phyloP scores from a whole-genome alignment of 805 yeast species.

The Metschnikowia santaceciliae region DNA sequence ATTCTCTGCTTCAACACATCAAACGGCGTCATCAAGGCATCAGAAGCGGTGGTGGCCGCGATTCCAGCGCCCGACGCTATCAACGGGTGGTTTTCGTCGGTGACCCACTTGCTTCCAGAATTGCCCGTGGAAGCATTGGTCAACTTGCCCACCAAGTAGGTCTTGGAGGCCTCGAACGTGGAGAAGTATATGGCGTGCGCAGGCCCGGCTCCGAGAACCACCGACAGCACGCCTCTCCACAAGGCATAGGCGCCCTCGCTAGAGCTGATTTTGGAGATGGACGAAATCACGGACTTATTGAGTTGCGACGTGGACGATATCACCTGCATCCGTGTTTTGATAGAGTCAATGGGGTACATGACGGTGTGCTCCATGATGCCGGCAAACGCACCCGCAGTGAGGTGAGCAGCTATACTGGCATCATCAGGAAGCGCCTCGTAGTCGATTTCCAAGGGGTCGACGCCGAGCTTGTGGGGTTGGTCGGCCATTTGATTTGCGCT shows the following conservation, averaged over 20 bases:
- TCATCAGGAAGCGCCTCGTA: constrained; percentile 89
- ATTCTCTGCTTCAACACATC: constrained; percentile 94
- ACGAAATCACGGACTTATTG: constrained; percentile 50
- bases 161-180: constrained; percentile 83
- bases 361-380: constrained; percentile 98
- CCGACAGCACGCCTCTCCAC: constrained; percentile 93
- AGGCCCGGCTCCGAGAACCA: constrained; percentile 97
- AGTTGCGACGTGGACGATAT: constrained; percentile 19
- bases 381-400: constrained; percentile 96
- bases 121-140: constrained; percentile 23
- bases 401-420: constrained; percentile 77
- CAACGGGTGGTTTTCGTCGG: constrained; percentile 69
- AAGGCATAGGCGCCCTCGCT: constrained; percentile 84
- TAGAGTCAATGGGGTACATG: constrained; percentile 95
- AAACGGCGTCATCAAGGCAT: constrained; percentile 96
- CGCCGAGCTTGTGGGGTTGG: constrained; percentile 21
- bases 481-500: constrained; percentile 14
- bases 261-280: constrained; percentile 73
- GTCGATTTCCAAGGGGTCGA: constrained; percentile 58
- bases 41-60: constrained; percentile 87
- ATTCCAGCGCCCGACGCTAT: constrained; percentile 87
- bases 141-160: constrained; percentile 45
- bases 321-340: constrained; percentile 92
- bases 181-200: constrained; percentile 96
- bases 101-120: constrained; percentile 44